Percentiles rank a stretch among this genome's conserved stretches.
Evolutionary conservation across 1,284 basidiomycete genomes (phyloP).

Genomic region (Marasmius sp.): DNA sequence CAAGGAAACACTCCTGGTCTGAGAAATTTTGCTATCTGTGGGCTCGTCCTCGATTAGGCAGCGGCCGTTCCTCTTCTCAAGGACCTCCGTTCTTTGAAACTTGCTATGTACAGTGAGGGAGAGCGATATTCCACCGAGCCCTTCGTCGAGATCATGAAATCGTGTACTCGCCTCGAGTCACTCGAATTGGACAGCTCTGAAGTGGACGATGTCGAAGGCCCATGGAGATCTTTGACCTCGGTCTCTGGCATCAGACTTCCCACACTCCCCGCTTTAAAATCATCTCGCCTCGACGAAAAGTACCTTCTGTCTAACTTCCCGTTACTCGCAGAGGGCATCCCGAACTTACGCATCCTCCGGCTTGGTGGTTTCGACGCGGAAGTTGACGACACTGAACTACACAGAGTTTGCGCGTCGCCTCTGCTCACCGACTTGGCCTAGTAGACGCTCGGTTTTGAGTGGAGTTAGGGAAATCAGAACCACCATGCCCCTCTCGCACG

Average conservation of each 20-base stretch:
- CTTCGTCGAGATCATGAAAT: too few relatives aligned
- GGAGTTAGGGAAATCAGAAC: background rate
- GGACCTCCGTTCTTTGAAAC: too few relatives aligned
- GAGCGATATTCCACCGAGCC: background rate
- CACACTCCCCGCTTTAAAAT: background rate
- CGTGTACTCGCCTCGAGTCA: background rate
- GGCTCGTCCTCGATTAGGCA: too few relatives aligned
- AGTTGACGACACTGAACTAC: background rate
- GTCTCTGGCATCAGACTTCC: too few relatives aligned
- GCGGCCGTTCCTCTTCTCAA: too few relatives aligned
- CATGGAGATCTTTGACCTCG: too few relatives aligned
- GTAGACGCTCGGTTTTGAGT: background rate
- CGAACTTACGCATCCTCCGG: too few relatives aligned
- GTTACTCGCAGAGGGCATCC: too few relatives aligned
- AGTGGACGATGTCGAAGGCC: background rate
- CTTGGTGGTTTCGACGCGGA: background rate
- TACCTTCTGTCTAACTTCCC: too few relatives aligned
- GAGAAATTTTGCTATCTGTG: too few relatives aligned
- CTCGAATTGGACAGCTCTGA: background rate
- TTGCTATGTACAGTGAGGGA: too few relatives aligned
- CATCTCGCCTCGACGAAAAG: background rate
- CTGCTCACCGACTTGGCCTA: background rate
- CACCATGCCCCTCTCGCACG: background rate
- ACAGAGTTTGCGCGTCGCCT: background rate
- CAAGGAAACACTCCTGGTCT: background rate